A percentile compares a stretch with the other conserved stretches of the same genome.
Evolutionary conservation across 257 asterid genomes (phyloP).

Genomic region (Solanum infundibuliforme): DNA sequence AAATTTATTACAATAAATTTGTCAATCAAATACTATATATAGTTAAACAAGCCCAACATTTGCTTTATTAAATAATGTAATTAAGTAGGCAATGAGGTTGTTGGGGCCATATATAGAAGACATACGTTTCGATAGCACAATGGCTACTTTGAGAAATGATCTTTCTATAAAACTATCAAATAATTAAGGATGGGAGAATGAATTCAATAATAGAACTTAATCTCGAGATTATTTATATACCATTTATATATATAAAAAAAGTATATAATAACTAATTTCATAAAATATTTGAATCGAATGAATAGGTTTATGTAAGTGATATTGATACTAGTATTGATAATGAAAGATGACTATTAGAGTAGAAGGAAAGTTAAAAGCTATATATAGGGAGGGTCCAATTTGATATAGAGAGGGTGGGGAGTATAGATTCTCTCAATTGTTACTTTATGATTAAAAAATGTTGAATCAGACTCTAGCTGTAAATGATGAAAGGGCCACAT

Average conservation of each 20-base stretch:
- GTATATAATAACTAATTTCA: too few relatives aligned
- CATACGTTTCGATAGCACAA: background rate
- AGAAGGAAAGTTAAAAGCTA: background rate
- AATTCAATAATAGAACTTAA: background rate
- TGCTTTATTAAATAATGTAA: background rate
- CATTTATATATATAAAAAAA: too few relatives aligned
- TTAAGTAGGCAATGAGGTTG: background rate
- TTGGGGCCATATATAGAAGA: background rate
- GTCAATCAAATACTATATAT: background rate
- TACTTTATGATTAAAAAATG: background rate
- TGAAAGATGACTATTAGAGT: background rate
- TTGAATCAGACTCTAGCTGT: background rate
- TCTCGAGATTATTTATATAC: too few relatives aligned
- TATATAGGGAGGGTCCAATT: background rate
- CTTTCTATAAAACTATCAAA: background rate
- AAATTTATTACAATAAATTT: background rate
- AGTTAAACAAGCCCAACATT: background rate
- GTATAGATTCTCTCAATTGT: background rate
- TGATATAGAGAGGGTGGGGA: background rate
- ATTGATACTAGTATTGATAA: background rate
- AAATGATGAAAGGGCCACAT: slow-evolving; percentile 24
- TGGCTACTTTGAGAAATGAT: background rate
- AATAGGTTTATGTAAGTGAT: too few relatives aligned
- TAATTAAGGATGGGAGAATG: background rate
- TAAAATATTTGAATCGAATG: background rate